Base-by-base conservation (phyloP, 106 monocot genomes). In the Dioscorea dumetorum region DNA sequence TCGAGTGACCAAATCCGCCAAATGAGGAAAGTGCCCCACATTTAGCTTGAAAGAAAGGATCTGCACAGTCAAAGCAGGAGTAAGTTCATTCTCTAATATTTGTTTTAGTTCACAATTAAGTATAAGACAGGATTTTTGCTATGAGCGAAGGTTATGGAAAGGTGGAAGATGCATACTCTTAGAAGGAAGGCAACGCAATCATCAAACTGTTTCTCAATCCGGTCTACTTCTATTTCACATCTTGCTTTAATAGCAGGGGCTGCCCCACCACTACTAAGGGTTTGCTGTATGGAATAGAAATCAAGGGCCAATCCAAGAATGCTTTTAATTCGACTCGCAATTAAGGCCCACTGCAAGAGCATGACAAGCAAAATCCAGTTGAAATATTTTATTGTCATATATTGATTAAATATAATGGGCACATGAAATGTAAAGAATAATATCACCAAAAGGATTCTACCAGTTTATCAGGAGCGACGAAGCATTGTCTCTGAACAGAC, bases 401-500 rank as follows among this genome's bases (percentile, higher is more conserved):
- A 8, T 41, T 41, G 5, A 41, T 41, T 41, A 41, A 41, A 41
- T 8, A 41, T 41, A 6, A 41, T 41, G 41, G 9, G 9, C 41
- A 6, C 2, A 41, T 6, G 10, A 41, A 10, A 41, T 41, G 41
- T 41, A 41, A 41, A 41, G 41, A 41, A 28, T 28, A 41, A 41
- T 41, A 41, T 41, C 41, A 41, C 3, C 41, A 41, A 41, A 41
- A 41, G 41, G 17, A 15, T 41, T 24, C 15, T 76, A 91, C 95
- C 86, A 91, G 73, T 57, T 97, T 91, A 84, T 97, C 95, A 32
- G 95, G 83, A 69, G 88, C 80, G 15, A 97, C 86, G 72, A 97
- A 97, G 67, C 91, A 97, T 33, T 91, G 91, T n/a, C 91, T 88
- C 71, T 97, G 91, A 77, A 97, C 80, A 48, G 86, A 97, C 61